A percentile compares a stretch with the other conserved stretches of the same genome.
Evolutionary conservation across 352 stramenopile species (phyloP).

Genomic region (Lagenidium sp.): DNA sequence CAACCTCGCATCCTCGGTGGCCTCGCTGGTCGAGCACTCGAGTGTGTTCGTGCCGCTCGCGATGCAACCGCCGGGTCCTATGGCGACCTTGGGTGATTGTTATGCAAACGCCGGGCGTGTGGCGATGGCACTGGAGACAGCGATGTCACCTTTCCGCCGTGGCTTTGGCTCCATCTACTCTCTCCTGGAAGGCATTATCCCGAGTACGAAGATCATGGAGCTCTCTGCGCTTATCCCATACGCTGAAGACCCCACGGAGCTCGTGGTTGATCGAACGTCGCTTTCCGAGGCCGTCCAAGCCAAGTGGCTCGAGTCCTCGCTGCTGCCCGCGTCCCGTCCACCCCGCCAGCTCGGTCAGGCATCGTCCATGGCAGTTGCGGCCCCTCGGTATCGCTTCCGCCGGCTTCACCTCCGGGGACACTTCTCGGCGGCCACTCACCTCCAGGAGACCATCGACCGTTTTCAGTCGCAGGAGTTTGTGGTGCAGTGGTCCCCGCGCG

Average conservation of each 20-base stretch:
- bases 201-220: slow-evolving; percentile 50
- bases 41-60: slow-evolving; percentile 48
- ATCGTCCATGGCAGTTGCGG: neutral
- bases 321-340: slow-evolving; percentile 27
- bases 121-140: slow-evolving; percentile 44
- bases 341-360: too few species aligned
- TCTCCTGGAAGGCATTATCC: slow-evolving; percentile 32
- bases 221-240: slow-evolving; percentile 37
- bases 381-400: slow-evolving; percentile 12
- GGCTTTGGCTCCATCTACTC: slow-evolving; percentile 17
- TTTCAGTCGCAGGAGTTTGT: slow-evolving; percentile 19
- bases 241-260: slow-evolving; percentile 13
- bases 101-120: slow-evolving; percentile 16
- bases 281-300: slow-evolving; percentile 5
- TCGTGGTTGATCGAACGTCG: slow-evolving; percentile 22
- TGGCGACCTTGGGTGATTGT: neutral
- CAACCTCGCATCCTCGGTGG: slow-evolving; percentile 58
- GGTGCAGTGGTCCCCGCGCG: slow-evolving; percentile 26
- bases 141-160: slow-evolving; percentile 27
- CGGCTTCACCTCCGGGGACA: slow-evolving; percentile 38
- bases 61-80: too few species aligned
- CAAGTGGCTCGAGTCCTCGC: slow-evolving; percentile 17
- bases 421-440: slow-evolving; percentile 17
- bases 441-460: slow-evolving; percentile 21
- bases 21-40: slow-evolving; percentile 45